phyloP scores from a whole-genome alignment of 2,329 filamentous ascomycete species.

The Chaetomiaceae sp. region DNA sequence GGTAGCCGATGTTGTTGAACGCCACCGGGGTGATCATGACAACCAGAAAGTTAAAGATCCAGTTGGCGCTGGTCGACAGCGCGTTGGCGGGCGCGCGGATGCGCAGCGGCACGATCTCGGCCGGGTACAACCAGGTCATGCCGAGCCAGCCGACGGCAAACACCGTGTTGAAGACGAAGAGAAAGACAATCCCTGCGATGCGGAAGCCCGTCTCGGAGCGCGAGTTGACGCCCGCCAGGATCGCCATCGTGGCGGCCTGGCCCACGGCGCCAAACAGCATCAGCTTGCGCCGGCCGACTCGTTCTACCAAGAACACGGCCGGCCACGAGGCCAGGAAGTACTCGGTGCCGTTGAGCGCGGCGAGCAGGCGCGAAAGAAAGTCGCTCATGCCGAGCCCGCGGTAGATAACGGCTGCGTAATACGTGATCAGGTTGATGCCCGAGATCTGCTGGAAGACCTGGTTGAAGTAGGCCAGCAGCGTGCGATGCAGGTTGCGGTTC shows the following conservation, averaged over 20 bases:
- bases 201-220: too few species aligned
- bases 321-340: conserved; percentile 51
- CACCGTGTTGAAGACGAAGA: conserved; percentile 49
- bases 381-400: conserved; percentile 22
- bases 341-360: conserved; percentile 46
- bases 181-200: too few species aligned
- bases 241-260: conserved; percentile 56
- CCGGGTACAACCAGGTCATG: conserved; percentile 54
- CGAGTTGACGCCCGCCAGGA: conserved; percentile 55
- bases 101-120: conserved; percentile 48
- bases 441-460: conserved; percentile 27
- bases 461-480: conserved; percentile 20
- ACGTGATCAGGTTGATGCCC: conserved; percentile 42
- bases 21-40: conserved; percentile 61
- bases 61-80: conserved; percentile 57
- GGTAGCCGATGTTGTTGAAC: conserved; percentile 50
- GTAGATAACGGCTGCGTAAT: conserved; percentile 44
- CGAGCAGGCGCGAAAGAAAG: conserved; percentile 42
- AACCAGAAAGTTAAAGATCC: conserved; percentile 43
- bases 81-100: conserved; percentile 52
- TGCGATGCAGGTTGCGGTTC: conserved; percentile 23
- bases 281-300: conserved; percentile 41
- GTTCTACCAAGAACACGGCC: conserved; percentile 49
- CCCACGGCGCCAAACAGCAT: conserved; percentile 41
- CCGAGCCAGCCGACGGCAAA: conserved; percentile 48